These are phyloP conservation scores for Ceratocystiopsis brevicomis DNA, from an alignment of 2,329 filamentous ascomycete genomes.

Conservation along the genomic window DNA sequence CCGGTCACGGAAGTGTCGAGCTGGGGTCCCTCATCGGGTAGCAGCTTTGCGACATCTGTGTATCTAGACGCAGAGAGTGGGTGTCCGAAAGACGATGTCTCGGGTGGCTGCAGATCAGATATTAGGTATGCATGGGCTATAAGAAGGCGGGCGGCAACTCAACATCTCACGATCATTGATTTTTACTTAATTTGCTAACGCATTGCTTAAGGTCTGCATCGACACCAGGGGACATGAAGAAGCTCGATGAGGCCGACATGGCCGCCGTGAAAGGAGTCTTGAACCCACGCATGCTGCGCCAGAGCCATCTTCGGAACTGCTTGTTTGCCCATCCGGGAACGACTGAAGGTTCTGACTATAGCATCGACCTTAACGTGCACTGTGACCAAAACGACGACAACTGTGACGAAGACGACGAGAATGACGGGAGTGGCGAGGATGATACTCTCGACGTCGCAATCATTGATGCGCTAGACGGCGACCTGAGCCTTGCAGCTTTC, in stretches of 20 bases:
- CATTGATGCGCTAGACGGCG: constrained; percentile 10
- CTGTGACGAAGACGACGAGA: constrained; percentile 6
- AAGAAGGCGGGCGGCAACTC: no score
- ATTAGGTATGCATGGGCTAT: constrained; percentile 5
- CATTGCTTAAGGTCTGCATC: not conserved
- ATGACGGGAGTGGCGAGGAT: constrained; percentile 10
- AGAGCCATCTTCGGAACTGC: constrained; percentile 2
- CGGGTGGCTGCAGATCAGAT: constrained; percentile 2
- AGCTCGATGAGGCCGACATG: not conserved
- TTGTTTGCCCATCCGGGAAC: not conserved
- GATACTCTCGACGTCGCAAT: constrained; percentile 11
- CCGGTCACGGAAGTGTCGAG: constrained; percentile 7
- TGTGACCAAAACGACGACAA: constrained; percentile 5
- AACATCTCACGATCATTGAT: no score
- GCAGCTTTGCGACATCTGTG: constrained; percentile 6
- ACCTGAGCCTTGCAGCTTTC: constrained; percentile 10
- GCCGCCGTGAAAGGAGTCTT: not conserved
- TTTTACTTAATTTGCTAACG: not conserved
- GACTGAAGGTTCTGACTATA: not conserved
- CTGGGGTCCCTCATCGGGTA: constrained; percentile 5
- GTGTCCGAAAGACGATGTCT: constrained; percentile 1
- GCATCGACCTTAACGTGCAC: not conserved
- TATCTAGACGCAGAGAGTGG: constrained; percentile 2
- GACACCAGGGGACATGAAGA: not conserved
- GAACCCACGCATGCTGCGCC: not conserved